These are phyloP conservation scores for Syzygium oleosum DNA, from an alignment of 345 rosid species.

Conservation along the genomic window DNA sequence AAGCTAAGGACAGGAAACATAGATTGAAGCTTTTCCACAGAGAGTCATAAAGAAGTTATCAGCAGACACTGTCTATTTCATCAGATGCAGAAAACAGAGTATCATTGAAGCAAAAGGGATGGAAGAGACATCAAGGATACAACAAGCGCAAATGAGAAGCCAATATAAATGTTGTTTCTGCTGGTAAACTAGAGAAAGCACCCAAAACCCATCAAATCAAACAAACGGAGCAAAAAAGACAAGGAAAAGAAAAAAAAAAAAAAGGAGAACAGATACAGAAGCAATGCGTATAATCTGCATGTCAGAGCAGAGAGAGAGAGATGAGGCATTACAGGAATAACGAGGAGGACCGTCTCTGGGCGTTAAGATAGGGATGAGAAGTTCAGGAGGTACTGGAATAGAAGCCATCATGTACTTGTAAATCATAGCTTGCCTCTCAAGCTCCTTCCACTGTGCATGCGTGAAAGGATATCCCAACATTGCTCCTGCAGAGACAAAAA, in stretches of 20 bases:
- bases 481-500: slow-evolving; percentile 6
- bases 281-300: not conserved
- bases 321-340: slow-evolving; percentile 11
- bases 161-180: not conserved
- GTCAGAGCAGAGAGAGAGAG: not conserved
- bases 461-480: slow-evolving; percentile 54
- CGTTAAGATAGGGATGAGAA: slow-evolving; percentile 26
- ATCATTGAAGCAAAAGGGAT: not conserved
- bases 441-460: slow-evolving; percentile 66
- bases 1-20: not conserved
- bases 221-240: not conserved
- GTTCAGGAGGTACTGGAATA: slow-evolving; percentile 71
- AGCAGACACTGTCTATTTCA: not conserved
- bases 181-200: not conserved
- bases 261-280: not conserved
- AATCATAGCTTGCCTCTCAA: slow-evolving; percentile 81
- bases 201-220: not conserved
- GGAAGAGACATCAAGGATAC: not conserved
- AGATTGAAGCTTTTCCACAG: not conserved
- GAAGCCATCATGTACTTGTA: slow-evolving; percentile 82
- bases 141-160: not conserved
- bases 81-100: not conserved
- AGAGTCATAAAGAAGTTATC: not conserved
- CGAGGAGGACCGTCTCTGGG: slow-evolving; percentile 12
- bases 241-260: not conserved